Evolutionary conservation across 2,329 filamentous ascomycete species (phyloP).

Genomic region (Neofusicoccum umdonicola): DNA sequence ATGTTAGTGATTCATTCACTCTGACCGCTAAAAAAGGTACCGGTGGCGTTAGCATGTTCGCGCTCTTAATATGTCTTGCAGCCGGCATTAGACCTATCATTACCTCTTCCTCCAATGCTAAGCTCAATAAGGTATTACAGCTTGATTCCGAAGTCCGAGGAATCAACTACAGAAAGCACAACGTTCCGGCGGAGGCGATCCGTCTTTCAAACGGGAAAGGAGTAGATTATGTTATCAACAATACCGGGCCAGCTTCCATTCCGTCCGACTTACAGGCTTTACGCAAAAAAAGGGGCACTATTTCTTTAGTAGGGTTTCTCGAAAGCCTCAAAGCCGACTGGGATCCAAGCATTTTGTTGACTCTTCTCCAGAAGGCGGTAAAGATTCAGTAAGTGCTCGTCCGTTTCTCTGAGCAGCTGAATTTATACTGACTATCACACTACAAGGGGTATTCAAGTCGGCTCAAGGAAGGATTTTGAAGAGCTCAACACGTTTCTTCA

Average conservation of each 20-base stretch:
- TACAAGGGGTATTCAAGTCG: conserved; percentile 58
- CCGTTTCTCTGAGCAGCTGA: too few relatives aligned
- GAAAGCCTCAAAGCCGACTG: conserved; percentile 16
- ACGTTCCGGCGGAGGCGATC: conserved; percentile 56
- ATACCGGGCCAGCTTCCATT: conserved; percentile 23
- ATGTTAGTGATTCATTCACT: neutral
- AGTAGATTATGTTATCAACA: conserved; percentile 49
- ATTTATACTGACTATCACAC: too few relatives aligned
- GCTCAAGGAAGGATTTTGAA: conserved; percentile 52
- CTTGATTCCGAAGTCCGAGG: conserved; percentile 29
- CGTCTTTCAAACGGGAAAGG: conserved; percentile 41
- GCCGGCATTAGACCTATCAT: conserved; percentile 48
- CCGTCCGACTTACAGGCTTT: conserved; percentile 22
- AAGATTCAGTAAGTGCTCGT: neutral
- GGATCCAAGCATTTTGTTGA: conserved; percentile 12
- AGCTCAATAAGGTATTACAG: conserved; percentile 50
- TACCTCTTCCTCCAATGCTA: conserved; percentile 57
- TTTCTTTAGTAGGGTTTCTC: conserved; percentile 30
- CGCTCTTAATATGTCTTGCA: conserved; percentile 27
- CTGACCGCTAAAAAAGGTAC: conserved; percentile 30
- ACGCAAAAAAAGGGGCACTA: conserved; percentile 20
- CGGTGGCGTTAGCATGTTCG: conserved; percentile 41
- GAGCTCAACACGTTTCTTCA: conserved; percentile 34
- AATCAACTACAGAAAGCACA: conserved; percentile 58
- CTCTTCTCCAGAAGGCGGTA: neutral